Evolutionary conservation across 2,329 filamentous ascomycete species (phyloP), one percentile per base, ranked within the genome.

Genomic region (Fusarium foetens): DNA sequence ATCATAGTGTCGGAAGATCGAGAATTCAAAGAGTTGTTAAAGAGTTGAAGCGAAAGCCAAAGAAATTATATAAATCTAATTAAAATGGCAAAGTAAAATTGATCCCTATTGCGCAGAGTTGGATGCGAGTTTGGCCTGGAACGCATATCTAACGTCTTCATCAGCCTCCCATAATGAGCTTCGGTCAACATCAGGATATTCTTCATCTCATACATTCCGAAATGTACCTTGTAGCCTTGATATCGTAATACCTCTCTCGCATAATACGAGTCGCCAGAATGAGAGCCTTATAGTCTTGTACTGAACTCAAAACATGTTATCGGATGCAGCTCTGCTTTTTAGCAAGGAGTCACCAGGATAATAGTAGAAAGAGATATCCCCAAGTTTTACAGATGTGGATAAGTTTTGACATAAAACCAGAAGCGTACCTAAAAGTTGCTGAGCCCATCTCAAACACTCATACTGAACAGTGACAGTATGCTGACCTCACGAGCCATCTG

Each of bases 221-320:
- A 35, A 7, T 2, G 13, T 25, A 23, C 5, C n/a, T 35, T 35
- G 6, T 4, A 35, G 10, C 8, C 19, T 27, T 25, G 6, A 10
- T 27, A 25, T 25, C 4, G 2, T 11, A 16, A 11, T 2, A 52
- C 21, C 3, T 8, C 9, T 16, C 8, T 8, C 23, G 11, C 0
- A 10, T 9, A 36, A 36, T 8, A 5, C 17, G n/a, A 52, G 17
- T 5, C 13, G 16, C 49, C 6, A 8, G 12, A 35, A 25, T 5
- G 9, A 35, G 11, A 8, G 17, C 8, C 21, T 21, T 16, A 41
- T 7, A 12, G 39, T n/a, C 39, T 21, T 6, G 21, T 41, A 14
- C 21, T 41, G 21, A 41, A 23, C 16, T 41, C 6, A 21, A 14
- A 13, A 41, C 23, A 16, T 13, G 39, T 6, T n/a, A 6, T n/a